Evolutionary conservation across 1,284 basidiomycete genomes (phyloP), one percentile per base, ranked within the genome.

Genomic region (Coniferiporia sulphurascens): DNA sequence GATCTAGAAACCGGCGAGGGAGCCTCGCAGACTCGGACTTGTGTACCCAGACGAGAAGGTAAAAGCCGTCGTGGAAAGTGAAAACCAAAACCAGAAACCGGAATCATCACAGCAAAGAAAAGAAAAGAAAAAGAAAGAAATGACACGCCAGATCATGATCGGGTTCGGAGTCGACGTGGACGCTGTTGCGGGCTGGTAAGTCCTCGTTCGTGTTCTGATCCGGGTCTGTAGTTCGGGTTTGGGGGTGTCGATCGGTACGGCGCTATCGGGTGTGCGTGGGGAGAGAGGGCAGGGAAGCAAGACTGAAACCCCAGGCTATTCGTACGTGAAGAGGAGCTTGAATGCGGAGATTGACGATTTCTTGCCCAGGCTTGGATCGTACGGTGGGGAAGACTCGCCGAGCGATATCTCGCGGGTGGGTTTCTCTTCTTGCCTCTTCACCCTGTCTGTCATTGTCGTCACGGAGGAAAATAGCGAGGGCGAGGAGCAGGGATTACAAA

Each of bases 101-200:
- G 27, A 27, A 27, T 27, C 27, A 27, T n/a, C 36, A 38, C 36
- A 13, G 13, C 36, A 38, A 38, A 13, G 13, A 38, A 38, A 38
- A 13, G 36, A 13, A 38, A 38, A 38, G n/a, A n/a, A 27, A 27
- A 5, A 2, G 5, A 27, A 5, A 27, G 5, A 27, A 15, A 46
- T 46, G 44, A 4, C 44, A 9, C 55, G 66, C 38, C 62, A 64
- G 54, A 76, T 80, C 32, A 71, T 82, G 9, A 68, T 81, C 43
- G 76, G 78, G 27, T 80, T 85, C 67, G 83, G 82, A 43, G 80
- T 85, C 7, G 82, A 86, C 63, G 82, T 86, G 6, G 84, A 86
- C 61, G 83, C 84, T 7, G 84, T 86, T 6, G 80, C 84, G 49
- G 84, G 84, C 64, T 86, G 84, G 83, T 81, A 65, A 56, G 73